A percentile compares a stretch with the other conserved stretches of the same genome.
These are phyloP conservation scores for Silene vulgaris DNA, from an alignment of 179 eudicot genomes.

Conservation along the genomic window DNA sequence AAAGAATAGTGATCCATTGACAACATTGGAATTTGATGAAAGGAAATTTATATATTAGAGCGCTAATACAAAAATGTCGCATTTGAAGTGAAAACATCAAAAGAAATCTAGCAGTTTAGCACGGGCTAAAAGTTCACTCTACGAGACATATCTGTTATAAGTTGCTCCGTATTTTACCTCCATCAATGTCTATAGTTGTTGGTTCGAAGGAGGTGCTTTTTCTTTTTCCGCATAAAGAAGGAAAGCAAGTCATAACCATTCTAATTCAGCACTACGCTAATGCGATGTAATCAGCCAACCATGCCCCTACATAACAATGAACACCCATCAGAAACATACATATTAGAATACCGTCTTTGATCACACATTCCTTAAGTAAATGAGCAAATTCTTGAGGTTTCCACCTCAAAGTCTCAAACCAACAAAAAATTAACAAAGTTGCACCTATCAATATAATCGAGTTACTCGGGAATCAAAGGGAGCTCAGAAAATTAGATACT, in stretches of 20 bases:
- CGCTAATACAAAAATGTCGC: no score
- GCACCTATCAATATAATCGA: neutral
- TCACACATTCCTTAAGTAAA: no score
- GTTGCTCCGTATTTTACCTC: slow-evolving; percentile 10
- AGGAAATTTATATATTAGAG: no score
- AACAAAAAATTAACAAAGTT: no score
- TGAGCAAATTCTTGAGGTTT: neutral
- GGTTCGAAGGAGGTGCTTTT: slow-evolving; percentile 11
- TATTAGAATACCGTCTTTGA: neutral
- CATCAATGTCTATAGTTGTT: slow-evolving; percentile 17
- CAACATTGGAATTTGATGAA: no score
- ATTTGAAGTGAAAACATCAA: no score
- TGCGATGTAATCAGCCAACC: slow-evolving; percentile 14
- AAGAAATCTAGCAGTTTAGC: no score
- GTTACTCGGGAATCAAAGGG: neutral
- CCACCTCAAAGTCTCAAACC: no score
- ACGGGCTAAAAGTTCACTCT: no score
- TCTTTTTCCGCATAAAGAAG: slow-evolving; percentile 19
- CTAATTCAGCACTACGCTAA: slow-evolving; percentile 12
- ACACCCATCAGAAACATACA: neutral
- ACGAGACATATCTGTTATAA: neutral
- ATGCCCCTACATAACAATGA: slow-evolving; percentile 16
- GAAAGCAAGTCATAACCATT: slow-evolving; percentile 24
- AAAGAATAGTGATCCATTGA: neutral
- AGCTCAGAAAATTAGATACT: neutral